Evolutionary conservation across 1,139 yeast genomes (phyloP).

Genomic region (Nadsonia starkeyi-henricii): DNA sequence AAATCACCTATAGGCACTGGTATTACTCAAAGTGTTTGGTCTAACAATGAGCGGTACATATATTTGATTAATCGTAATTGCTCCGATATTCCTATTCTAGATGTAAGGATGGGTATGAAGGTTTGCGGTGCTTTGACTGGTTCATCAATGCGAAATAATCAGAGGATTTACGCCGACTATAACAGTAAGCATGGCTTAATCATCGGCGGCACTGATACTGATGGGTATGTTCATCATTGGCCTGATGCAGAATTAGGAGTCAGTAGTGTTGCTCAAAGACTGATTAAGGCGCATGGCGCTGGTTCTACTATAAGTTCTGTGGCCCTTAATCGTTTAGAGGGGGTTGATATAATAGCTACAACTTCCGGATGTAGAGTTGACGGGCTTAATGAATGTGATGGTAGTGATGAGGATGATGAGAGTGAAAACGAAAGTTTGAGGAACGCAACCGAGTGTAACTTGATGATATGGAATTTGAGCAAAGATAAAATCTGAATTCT

Average conservation of each 20-base stretch:
- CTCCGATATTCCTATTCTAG: constrained; percentile 16
- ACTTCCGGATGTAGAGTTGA: constrained; percentile 15
- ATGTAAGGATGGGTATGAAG: constrained; percentile 19
- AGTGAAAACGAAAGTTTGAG: neutral
- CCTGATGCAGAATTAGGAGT: constrained; percentile 20
- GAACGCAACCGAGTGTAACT: too few species aligned
- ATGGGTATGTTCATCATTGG: constrained; percentile 17
- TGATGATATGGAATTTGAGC: too few species aligned
- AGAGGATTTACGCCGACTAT: constrained; percentile 17
- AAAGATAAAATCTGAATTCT: too few species aligned
- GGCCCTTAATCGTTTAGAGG: constrained; percentile 14
- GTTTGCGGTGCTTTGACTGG: constrained; percentile 10
- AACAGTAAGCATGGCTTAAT: constrained; percentile 15
- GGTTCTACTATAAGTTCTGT: constrained; percentile 9
- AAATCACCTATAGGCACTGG: constrained; percentile 13
- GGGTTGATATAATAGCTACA: constrained; percentile 10
- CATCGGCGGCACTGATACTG: constrained; percentile 16
- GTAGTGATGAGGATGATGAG: constrained; percentile 1
- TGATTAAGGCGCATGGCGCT: constrained; percentile 8
- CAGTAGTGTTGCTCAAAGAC: constrained; percentile 6
- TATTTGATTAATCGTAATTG: constrained; percentile 18
- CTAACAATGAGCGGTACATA: constrained; percentile 18
- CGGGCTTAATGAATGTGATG: neutral
- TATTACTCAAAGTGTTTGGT: constrained; percentile 19
- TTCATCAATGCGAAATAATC: constrained; percentile 14